Conservation (phyloP, 768 basidiomycete species). For the Suillus luteus region DNA sequence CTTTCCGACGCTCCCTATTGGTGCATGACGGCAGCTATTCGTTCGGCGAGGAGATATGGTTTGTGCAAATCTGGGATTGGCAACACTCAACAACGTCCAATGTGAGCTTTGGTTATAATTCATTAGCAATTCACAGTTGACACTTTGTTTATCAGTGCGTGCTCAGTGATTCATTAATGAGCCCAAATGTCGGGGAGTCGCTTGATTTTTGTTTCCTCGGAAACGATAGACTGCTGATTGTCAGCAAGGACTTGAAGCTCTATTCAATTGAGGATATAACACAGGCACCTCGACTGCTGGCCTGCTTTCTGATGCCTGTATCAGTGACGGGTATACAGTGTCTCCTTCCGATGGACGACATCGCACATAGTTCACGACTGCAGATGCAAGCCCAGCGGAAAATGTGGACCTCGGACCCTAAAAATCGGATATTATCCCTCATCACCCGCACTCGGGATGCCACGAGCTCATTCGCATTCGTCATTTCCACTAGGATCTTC, state of each 20-base stretch:
- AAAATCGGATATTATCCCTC: conserved; percentile 6
- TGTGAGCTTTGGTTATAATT: conserved; percentile 2
- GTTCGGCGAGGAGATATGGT: background rate
- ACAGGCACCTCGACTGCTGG: background rate
- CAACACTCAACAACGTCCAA: background rate
- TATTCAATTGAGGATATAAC: conserved; percentile 7
- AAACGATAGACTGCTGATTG: conserved; percentile 6
- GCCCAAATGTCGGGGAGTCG: background rate
- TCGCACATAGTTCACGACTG: background rate
- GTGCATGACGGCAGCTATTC: background rate
- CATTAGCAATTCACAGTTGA: background rate
- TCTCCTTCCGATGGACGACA: background rate
- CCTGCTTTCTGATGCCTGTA: background rate
- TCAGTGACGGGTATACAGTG: background rate
- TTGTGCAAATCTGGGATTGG: conserved; percentile 13
- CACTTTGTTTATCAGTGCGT: conserved; percentile 1
- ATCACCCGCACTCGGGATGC: background rate
- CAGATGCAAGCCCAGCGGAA: conserved; percentile 3
- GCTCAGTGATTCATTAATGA: background rate
- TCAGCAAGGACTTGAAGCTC: conserved; percentile 6
- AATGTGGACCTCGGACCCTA: conserved; percentile 5
- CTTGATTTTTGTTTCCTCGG: conserved; percentile 12
- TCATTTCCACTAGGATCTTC: conserved; percentile 7
- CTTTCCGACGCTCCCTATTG: conserved; percentile 1
- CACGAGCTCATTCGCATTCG: background rate